phyloP scores from a whole-genome alignment of 768 basidiomycete genomes.

The Kwoniella dendrophila region DNA sequence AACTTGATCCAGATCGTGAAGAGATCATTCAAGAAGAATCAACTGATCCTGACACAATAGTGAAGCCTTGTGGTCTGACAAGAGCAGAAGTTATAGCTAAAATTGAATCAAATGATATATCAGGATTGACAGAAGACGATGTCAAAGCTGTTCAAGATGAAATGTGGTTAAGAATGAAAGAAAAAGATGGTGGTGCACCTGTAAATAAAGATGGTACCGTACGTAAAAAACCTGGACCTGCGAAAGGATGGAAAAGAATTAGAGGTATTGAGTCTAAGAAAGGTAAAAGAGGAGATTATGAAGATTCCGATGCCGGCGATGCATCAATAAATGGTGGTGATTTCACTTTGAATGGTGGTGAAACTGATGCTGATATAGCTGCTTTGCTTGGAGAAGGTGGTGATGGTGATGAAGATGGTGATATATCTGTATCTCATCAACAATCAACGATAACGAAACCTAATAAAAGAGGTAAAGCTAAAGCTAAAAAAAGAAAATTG shows the following conservation, averaged over 20 bases:
- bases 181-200: conserved; percentile 25
- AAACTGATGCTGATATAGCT: conserved; percentile 47
- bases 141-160: conserved; percentile 50
- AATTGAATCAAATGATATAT: conserved; percentile 34
- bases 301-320: conserved; percentile 22
- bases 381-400: conserved; percentile 32
- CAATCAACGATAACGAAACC: background rate
- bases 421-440: no score
- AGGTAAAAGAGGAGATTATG: conserved; percentile 1
- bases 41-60: conserved; percentile 38
- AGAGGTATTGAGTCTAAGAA: conserved; percentile 24
- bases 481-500: conserved; percentile 24
- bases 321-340: conserved; percentile 31
- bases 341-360: conserved; percentile 19
- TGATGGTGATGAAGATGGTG: no score
- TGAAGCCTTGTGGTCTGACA: conserved; percentile 43
- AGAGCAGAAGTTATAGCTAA: conserved; percentile 41
- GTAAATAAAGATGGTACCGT: conserved; percentile 52
- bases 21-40: conserved; percentile 27
- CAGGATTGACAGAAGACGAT: conserved; percentile 41
- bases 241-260: conserved; percentile 49
- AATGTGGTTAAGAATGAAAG: conserved; percentile 38
- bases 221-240: conserved; percentile 53
- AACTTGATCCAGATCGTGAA: conserved; percentile 5
- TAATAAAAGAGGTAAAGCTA: conserved; percentile 24